Base-by-base conservation (phyloP, 1,139 yeast genomes). In the Blastobotrys serpentis region DNA sequence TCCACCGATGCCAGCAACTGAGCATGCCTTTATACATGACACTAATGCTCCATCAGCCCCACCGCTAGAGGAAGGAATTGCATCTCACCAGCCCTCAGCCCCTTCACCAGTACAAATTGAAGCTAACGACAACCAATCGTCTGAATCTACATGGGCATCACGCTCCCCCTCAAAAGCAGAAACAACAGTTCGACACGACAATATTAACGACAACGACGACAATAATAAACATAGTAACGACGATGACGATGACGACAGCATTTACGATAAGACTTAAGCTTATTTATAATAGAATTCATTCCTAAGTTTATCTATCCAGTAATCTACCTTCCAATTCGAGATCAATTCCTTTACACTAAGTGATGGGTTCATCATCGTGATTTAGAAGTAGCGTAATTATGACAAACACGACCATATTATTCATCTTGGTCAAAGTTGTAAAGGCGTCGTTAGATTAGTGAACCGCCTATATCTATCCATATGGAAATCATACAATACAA, bases 1-100 rank as follows among this genome's bases (percentile, higher is more conserved):
- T 2, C 44, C 50, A 13, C 33, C 49, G 11, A 22, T 26, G 18
- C 49, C 50, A 34, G 5, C 26, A n/a, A n/a, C n/a, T n/a, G n/a
- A n/a, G 26, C 26, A 23, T 21, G 32, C 37, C 13, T 21, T 14
- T 10, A 30, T 33, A 21, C 46, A 43, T 10, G 44, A 38, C n/a
- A n/a, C n/a, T 22, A 45, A 47, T 38, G 23, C 36, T 18, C 42
- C 25, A 6, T 25, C 33, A 16, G 21, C 32, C 10, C 32, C 43
- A 7, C 34, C 33, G 13, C 11, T 26, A 11, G 44, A 30, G 17
- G 38, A 43, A 8, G 46, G 14, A 13, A 14, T 40, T 22, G 11
- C 33, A 11, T 2, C 13, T 6, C 11, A 38, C 18, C 37, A 22
- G n/a, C 29, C 49, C 14, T 21, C 48, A 14, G 49, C 50, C 2